Conservation (phyloP, 305 asterid genomes). For the Fraxinus floribunda region DNA sequence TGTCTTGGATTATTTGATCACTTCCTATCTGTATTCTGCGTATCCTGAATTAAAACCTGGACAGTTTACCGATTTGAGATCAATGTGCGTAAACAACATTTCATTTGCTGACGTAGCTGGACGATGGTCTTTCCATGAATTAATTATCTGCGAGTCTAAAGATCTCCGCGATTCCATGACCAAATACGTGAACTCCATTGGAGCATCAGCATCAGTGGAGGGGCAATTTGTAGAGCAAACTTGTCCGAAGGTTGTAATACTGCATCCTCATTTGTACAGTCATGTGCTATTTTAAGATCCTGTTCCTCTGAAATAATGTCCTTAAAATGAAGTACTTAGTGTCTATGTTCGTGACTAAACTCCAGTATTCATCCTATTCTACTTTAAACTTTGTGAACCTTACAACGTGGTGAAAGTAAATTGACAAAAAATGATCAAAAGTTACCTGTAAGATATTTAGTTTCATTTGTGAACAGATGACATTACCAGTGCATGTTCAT, state of each 20-base stretch:
- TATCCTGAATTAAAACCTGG: constrained; percentile 92
- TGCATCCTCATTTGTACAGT: constrained; percentile 1
- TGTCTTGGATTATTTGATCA: constrained; percentile 90
- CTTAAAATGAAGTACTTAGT: constrained; percentile 7
- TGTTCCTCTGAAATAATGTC: constrained; percentile 12
- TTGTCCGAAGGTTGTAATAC: constrained; percentile 80
- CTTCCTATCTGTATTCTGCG: constrained; percentile 77
- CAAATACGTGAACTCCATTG: constrained; percentile 49
- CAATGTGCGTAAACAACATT: constrained; percentile 66
- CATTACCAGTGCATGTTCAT: background rate
- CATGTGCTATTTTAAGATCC: constrained; percentile 6
- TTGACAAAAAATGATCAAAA: background rate
- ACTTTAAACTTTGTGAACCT: background rate
- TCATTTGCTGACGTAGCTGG: constrained; percentile 85
- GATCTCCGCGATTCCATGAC: constrained; percentile 62
- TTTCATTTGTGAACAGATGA: background rate
- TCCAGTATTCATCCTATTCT: background rate
- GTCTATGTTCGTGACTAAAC: background rate
- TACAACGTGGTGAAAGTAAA: background rate
- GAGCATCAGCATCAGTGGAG: constrained; percentile 36
- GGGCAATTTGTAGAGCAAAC: constrained; percentile 48
- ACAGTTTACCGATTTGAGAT: constrained; percentile 92
- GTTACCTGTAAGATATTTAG: background rate
- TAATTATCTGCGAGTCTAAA: constrained; percentile 61
- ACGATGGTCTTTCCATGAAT: constrained; percentile 59